Percentiles rank a stretch among this genome's conserved stretches.
These are phyloP conservation scores for Chiua virens DNA, from an alignment of 768 basidiomycete genomes.

Conservation along the genomic window DNA sequence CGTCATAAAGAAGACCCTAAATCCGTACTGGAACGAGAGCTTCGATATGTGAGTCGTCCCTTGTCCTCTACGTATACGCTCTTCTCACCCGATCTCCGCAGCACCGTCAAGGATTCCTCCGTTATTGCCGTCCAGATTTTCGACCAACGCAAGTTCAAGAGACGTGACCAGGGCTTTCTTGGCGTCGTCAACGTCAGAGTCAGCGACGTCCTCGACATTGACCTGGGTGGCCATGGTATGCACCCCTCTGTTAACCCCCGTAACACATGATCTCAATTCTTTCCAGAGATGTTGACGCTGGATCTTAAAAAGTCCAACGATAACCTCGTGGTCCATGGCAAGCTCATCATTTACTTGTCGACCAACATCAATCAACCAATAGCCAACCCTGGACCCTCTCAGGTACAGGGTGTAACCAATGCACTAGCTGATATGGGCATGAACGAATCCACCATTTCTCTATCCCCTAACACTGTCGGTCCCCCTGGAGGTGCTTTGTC, in stretches of 20 bases:
- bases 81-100: conserved; percentile 32
- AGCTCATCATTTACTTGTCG: conserved; percentile 94
- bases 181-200: conserved; percentile 97
- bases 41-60: conserved; percentile 82
- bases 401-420: conserved; percentile 56
- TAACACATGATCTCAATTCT: conserved; percentile 1
- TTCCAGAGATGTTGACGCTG: conserved; percentile 88
- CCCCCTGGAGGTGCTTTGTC: conserved; percentile 49
- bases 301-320: conserved; percentile 99
- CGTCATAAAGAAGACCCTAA: conserved; percentile 93
- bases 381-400: conserved; percentile 78
- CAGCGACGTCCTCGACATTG: conserved; percentile 86
- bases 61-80: not conserved
- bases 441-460: conserved; percentile 57
- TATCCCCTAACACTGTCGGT: conserved; percentile 44
- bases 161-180: conserved; percentile 95
- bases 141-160: conserved; percentile 99
- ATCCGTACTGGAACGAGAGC: conserved; percentile 97
- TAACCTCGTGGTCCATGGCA: conserved; percentile 95
- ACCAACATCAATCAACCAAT: conserved; percentile 88
- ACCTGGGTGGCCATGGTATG: conserved; percentile 90
- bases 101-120: conserved; percentile 96
- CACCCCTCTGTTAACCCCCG: conserved; percentile 15
- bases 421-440: conserved; percentile 64
- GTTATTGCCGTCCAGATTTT: conserved; percentile 98